These are phyloP conservation scores for Moesziomyces aphidis DNA, from an alignment of 1,284 basidiomycete genomes.

Conservation along the genomic window DNA sequence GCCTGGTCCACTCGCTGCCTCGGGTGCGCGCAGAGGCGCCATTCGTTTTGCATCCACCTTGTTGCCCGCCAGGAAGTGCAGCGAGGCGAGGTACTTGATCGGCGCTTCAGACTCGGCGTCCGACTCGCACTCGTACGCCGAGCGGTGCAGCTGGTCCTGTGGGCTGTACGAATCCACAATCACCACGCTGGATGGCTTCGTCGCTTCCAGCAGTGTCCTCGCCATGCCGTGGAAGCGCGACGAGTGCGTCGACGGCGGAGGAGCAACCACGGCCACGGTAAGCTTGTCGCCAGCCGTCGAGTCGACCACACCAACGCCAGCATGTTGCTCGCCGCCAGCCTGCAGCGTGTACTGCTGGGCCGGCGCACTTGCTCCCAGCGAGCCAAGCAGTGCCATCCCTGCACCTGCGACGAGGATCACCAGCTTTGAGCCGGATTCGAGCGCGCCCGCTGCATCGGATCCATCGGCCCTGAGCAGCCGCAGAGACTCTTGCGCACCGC, in stretches of 20 bases:
- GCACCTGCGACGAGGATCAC: constrained; percentile 24
- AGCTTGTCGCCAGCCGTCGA: constrained; percentile 3
- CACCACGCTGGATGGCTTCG: constrained; percentile 25
- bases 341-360: constrained; percentile 13
- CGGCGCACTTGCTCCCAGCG: constrained; percentile 7
- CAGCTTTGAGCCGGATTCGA: constrained; percentile 8
- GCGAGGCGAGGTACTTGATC: constrained; percentile 26
- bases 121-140: constrained; percentile 7
- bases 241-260: constrained; percentile 12
- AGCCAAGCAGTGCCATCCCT: constrained; percentile 15
- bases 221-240: constrained; percentile 26
- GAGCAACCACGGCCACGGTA: constrained; percentile 18
- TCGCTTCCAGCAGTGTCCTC: constrained; percentile 12
- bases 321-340: constrained; percentile 21
- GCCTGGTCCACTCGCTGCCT: constrained; percentile 27
- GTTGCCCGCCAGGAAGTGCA: constrained; percentile 6
- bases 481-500: constrained; percentile 6
- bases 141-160: constrained; percentile 25
- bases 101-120: background rate
- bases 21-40: constrained; percentile 29
- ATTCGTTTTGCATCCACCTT: constrained; percentile 10
- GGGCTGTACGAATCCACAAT: constrained; percentile 39
- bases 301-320: constrained; percentile 10
- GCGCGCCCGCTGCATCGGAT: background rate
- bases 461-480: background rate